Evolutionary conservation across 345 rosid species (phyloP).

Genomic region (Eucalyptus regnans): DNA sequence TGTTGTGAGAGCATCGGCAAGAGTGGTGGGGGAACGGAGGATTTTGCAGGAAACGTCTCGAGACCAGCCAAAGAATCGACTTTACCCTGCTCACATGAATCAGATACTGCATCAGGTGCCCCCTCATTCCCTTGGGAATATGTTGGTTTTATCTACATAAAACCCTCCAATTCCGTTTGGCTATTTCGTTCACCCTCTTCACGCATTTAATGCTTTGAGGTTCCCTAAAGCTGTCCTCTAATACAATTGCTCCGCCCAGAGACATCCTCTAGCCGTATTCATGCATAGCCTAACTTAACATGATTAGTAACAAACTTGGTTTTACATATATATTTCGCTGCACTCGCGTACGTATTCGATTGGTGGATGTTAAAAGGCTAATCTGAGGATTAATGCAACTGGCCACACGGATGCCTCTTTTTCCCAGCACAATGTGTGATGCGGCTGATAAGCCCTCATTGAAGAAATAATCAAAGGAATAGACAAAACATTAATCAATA

Average conservation of each 20-base stretch:
- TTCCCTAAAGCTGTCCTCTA: constrained; percentile 21
- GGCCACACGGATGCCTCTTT: background rate
- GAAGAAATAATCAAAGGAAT: no score
- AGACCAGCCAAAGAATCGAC: constrained; percentile 19
- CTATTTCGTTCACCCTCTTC: constrained; percentile 18
- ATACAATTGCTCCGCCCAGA: constrained; percentile 53
- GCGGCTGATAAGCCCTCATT: no score
- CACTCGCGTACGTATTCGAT: background rate
- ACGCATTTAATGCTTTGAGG: constrained; percentile 31
- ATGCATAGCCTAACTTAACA: background rate
- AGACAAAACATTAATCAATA: no score
- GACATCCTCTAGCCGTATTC: constrained; percentile 20
- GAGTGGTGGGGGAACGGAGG: constrained; percentile 36
- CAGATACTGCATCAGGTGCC: constrained; percentile 51
- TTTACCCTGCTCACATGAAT: constrained; percentile 25
- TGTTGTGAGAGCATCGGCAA: constrained; percentile 54
- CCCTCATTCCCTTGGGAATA: constrained; percentile 24
- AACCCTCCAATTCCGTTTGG: constrained; percentile 33
- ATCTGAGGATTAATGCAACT: background rate
- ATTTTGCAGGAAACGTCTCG: constrained; percentile 25
- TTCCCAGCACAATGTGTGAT: no score
- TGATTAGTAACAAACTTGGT: background rate
- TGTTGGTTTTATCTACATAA: constrained; percentile 7
- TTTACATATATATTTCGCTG: no score
- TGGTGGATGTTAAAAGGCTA: background rate